These are phyloP conservation scores for Zymoseptoria tritici DNA, from an alignment of 2,329 filamentous ascomycete species.

Conservation along the genomic window DNA sequence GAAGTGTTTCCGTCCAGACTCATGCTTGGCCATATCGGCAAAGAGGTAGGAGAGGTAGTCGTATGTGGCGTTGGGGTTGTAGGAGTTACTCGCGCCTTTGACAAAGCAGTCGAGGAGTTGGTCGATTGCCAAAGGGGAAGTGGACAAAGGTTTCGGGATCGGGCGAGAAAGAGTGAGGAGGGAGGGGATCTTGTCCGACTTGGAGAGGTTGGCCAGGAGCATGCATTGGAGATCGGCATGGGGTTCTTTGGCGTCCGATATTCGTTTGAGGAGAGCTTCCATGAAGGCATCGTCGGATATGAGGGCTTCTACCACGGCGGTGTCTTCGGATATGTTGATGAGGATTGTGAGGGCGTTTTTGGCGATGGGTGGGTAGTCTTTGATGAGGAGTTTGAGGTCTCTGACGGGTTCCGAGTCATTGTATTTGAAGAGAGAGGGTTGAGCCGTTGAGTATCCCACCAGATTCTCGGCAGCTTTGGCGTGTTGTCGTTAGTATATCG, in stretches of 20 bases:
- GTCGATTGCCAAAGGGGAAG: constrained; percentile 68
- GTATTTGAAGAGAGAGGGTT: constrained; percentile 77
- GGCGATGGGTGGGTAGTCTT: constrained; percentile 86
- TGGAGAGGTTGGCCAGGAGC: constrained; percentile 86
- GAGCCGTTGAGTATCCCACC: constrained; percentile 69
- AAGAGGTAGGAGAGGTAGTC: constrained; percentile 94
- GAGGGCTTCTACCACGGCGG: constrained; percentile 64
- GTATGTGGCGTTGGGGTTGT: constrained; percentile 79
- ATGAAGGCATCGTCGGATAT: constrained; percentile 75
- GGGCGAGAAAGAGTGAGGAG: constrained; percentile 62
- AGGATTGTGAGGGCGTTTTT: constrained; percentile 87
- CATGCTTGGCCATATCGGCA: constrained; percentile 74
- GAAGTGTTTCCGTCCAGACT: constrained; percentile 54
- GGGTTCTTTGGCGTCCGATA: constrained; percentile 69
- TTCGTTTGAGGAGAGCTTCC: constrained; percentile 60
- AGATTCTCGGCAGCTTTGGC: constrained; percentile 69
- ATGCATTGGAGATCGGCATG: constrained; percentile 82
- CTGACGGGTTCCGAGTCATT: constrained; percentile 71
- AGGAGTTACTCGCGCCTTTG: constrained; percentile 72
- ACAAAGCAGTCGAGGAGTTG: constrained; percentile 95
- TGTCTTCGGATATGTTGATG: constrained; percentile 74
- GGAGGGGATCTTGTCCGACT: constrained; percentile 64
- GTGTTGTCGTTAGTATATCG: constrained; percentile 8
- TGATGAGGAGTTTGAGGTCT: constrained; percentile 78
- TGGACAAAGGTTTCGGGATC: constrained; percentile 61